These are phyloP conservation scores for Diplodia corticola DNA, from an alignment of 2,329 filamentous ascomycete species.

Conservation along the genomic window DNA sequence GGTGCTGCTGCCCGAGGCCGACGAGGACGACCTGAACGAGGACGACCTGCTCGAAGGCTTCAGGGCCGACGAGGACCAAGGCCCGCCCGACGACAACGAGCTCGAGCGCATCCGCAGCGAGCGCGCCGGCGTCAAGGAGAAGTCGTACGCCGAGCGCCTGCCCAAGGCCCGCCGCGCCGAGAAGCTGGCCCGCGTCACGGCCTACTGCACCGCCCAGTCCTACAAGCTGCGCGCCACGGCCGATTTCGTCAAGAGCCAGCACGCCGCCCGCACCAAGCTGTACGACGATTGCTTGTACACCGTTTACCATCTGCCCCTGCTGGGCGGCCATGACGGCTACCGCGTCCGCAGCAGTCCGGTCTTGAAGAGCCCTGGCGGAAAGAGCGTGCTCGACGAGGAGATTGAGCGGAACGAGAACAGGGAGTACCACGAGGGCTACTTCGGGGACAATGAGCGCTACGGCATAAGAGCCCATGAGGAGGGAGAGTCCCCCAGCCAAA, in stretches of 20 bases:
- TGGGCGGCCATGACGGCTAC: slow-evolving; percentile 84
- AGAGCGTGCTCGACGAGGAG: slow-evolving; percentile 88
- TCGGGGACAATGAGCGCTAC: slow-evolving; percentile 68
- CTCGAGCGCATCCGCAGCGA: slow-evolving; percentile 63
- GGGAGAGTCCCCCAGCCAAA: slow-evolving; percentile 32
- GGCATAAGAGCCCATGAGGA: slow-evolving; percentile 43
- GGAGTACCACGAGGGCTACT: slow-evolving; percentile 89
- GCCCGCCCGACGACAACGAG: slow-evolving; percentile 69
- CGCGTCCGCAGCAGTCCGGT: slow-evolving; percentile 86
- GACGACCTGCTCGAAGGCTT: slow-evolving; percentile 56
- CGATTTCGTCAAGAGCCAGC: slow-evolving; percentile 81
- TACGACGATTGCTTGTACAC: slow-evolving; percentile 98
- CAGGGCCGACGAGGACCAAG: slow-evolving; percentile 61
- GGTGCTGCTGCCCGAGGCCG: slow-evolving; percentile 86
- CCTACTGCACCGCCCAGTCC: slow-evolving; percentile 92
- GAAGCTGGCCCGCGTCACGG: slow-evolving; percentile 85
- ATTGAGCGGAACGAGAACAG: slow-evolving; percentile 90
- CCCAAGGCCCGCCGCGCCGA: slow-evolving; percentile 86
- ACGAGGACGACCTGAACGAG: slow-evolving; percentile 44
- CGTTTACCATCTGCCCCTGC: slow-evolving; percentile 87
- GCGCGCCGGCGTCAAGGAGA: slow-evolving; percentile 66
- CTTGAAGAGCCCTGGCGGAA: slow-evolving; percentile 88
- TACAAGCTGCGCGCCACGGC: slow-evolving; percentile 90
- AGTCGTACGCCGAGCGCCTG: slow-evolving; percentile 90
- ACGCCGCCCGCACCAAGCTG: slow-evolving; percentile 89